Conservation (phyloP, 306 rosid species). For the Morella rubra region DNA sequence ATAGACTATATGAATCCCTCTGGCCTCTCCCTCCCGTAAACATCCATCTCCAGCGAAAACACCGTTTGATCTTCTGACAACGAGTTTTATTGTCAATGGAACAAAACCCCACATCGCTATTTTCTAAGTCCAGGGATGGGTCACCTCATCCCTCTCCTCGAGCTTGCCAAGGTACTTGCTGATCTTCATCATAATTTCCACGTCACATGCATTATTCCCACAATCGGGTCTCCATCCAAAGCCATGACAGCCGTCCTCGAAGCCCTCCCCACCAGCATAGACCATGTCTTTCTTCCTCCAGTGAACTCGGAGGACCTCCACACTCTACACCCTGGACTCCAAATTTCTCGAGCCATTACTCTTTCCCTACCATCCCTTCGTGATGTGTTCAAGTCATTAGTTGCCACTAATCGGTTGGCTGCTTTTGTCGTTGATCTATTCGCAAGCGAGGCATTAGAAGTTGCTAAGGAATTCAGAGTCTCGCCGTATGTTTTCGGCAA, state of each 20-base stretch:
- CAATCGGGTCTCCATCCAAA: neutral
- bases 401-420: neutral
- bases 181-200: neutral
- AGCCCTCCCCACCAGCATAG: too few relatives aligned
- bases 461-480: constrained; percentile 32
- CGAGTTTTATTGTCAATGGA: too few relatives aligned
- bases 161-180: neutral
- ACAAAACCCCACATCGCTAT: neutral
- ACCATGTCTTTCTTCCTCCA: too few relatives aligned
- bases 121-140: neutral
- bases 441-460: constrained; percentile 5
- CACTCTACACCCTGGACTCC: too few relatives aligned
- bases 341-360: neutral
- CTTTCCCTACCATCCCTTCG: constrained; percentile 26
- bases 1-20: too few relatives aligned
- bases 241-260: too few relatives aligned
- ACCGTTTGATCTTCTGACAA: too few relatives aligned
- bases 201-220: neutral
- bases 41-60: too few relatives aligned
- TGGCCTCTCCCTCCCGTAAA: too few relatives aligned
- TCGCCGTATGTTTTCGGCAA: constrained; percentile 11
- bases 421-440: constrained; percentile 6
- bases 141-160: neutral
- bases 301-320: too few relatives aligned
- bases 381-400: constrained; percentile 9